Conservation (phyloP, 371 early-diverging fungal genomes). For the Mortierella sp. region DNA sequence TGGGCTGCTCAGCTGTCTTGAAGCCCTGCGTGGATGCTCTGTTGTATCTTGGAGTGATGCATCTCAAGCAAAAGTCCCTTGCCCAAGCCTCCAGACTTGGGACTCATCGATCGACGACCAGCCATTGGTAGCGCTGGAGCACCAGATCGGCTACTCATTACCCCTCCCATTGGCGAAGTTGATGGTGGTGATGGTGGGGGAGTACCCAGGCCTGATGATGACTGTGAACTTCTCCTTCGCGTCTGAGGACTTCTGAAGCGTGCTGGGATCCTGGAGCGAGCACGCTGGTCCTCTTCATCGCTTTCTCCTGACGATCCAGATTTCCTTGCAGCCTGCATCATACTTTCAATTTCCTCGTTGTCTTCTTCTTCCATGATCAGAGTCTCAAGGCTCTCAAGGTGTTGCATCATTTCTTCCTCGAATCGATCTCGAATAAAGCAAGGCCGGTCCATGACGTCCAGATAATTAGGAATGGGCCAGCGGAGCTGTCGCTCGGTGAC, state of each 20-base stretch:
- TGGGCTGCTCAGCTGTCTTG: constrained; percentile 8
- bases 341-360: constrained; percentile 27
- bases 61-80: constrained; percentile 45
- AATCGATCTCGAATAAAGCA: constrained; percentile 50
- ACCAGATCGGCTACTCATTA: constrained; percentile 10
- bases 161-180: constrained; percentile 19
- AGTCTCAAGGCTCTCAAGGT: constrained; percentile 42
- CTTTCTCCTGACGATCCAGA: constrained; percentile 39
- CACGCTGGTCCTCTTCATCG: constrained; percentile 40
- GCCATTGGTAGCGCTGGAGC: constrained; percentile 19
- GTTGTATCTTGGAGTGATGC: constrained; percentile 44
- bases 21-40: constrained; percentile 30
- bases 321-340: constrained; percentile 34
- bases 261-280: constrained; percentile 24
- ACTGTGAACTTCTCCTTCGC: constrained; percentile 9
- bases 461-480: constrained; percentile 50
- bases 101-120: constrained; percentile 49
- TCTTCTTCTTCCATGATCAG: constrained; percentile 42
- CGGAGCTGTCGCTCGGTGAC: constrained; percentile 40
- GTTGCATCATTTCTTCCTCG: constrained; percentile 53
- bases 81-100: constrained; percentile 34
- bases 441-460: constrained; percentile 49
- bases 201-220: constrained; percentile 23
- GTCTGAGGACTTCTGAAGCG: constrained; percentile 24
- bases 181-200: constrained; percentile 50